These are phyloP conservation scores for Micromonas pusilla DNA, from an alignment of 139 green algal genomes.

Conservation along the genomic window DNA sequence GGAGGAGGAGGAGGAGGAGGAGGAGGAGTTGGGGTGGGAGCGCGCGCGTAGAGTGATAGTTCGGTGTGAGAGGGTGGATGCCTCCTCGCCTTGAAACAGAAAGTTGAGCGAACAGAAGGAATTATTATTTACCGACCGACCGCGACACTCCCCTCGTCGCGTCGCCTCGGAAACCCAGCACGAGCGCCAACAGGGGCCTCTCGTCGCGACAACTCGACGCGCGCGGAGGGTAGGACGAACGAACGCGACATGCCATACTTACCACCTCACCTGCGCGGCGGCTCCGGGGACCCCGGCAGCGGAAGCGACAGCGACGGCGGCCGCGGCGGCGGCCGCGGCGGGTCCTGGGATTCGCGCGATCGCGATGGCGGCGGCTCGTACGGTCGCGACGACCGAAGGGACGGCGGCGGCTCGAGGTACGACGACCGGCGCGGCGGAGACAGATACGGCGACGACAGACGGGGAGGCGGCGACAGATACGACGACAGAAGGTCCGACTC, in stretches of 20 bases:
- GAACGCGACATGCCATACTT: conserved; percentile 44
- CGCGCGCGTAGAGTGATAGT: too few relatives aligned
- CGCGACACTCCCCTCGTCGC: too few relatives aligned
- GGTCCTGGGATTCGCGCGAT: not conserved
- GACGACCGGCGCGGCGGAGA: conserved; percentile 5
- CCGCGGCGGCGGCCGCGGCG: not conserved
- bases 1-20: too few relatives aligned
- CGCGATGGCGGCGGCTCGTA: conserved; percentile 12
- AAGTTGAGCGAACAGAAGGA: too few relatives aligned
- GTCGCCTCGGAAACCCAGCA: too few relatives aligned
- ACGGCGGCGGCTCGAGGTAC: conserved; percentile 20
- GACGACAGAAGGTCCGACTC: too few relatives aligned
- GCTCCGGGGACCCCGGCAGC: not conserved
- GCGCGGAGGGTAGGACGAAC: not conserved
- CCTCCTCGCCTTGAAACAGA: too few relatives aligned
- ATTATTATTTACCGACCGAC: too few relatives aligned
- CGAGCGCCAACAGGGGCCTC: too few relatives aligned
- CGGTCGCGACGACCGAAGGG: not conserved
- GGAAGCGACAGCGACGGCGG: not conserved
- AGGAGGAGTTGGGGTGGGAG: too few relatives aligned
- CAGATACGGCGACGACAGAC: conserved; percentile 26
- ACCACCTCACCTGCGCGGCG: conserved; percentile 43
- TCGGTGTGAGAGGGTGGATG: too few relatives aligned
- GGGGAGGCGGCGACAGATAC: not conserved
- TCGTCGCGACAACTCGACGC: not conserved